Base-by-base conservation (phyloP, 441 rosid species). In the Mallotus japonicus region DNA sequence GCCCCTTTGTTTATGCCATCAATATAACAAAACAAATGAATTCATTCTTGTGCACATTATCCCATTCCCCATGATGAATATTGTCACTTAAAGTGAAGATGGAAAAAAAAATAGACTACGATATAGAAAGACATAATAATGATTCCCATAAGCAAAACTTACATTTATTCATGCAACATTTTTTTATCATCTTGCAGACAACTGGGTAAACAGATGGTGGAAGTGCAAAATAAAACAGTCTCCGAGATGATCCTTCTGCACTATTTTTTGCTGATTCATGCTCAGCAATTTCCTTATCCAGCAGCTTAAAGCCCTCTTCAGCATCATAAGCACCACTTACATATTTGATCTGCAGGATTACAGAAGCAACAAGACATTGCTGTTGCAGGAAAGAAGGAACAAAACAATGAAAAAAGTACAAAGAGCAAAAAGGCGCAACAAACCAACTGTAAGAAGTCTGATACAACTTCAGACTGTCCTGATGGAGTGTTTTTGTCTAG, bases 161-260 rank as follows among this genome's bases (percentile, higher is more conserved):
- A 90, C 99, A 90, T 85, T 86, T 92, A 81, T 92, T 90, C 92
- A 83, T 90, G 89, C 97, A 93, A 62, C 83, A 92, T 47, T 77
- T 71, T 75, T 79, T 87, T 80, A 96, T 93, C 99, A 96, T 90
- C 87, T 78, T 90, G 91, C 89, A 83, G 58, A 93, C 99, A 80
- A 91, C 71, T 60, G 98, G 99, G 84, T 96, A 96, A 19, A 96
- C 96, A 34, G 99, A 92, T 10, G 99, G 98, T 0, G 99, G 99
- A 75, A 96, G 98, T 75, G 99, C 99, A 68, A 93, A 80, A 79
- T 96, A 96, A 81, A 96, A 96, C 73, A 96, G 85, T 80, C 98
- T 93, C 75, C 97, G 84, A 17, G 96, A 90, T 75, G 95, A 84
- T 66, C 92, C 98, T 83, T 90, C 87, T 9, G 69, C 49, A 79